Conservation (phyloP, 2,329 filamentous ascomycete species). For the Colletotrichum eleusines region DNA sequence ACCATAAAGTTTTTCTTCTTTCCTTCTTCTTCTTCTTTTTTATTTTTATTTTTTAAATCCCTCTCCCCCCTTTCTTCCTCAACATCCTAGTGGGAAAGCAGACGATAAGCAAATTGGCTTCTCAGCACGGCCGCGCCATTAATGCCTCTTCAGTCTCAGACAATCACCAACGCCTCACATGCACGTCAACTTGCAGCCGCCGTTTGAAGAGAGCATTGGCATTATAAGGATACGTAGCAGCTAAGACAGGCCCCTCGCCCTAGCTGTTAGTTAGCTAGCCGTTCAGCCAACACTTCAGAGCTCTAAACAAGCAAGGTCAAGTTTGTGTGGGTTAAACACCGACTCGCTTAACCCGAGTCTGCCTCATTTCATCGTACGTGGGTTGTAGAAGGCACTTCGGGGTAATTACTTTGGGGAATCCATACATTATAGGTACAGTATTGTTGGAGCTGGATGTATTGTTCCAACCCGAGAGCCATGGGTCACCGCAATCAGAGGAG, state of each 20-base stretch:
- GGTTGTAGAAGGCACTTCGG: too few species aligned
- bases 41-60: background rate
- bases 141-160: background rate
- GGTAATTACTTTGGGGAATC: background rate
- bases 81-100: background rate
- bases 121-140: background rate
- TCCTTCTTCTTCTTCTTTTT: too few species aligned
- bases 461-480: background rate
- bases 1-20: background rate
- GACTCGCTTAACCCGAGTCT: background rate
- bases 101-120: background rate
- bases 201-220: background rate
- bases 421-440: too few species aligned
- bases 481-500: conserved; percentile 11
- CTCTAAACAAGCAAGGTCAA: background rate
- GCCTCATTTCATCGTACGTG: too few species aligned
- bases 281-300: background rate
- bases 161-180: background rate
- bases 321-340: conserved; percentile 1
- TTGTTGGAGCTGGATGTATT: background rate
- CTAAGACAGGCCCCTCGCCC: background rate
- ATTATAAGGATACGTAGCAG: background rate
- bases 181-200: background rate
- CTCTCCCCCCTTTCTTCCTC: background rate
- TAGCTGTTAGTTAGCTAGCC: too few species aligned